Evolutionary conservation across 768 basidiomycete genomes (phyloP).

Genomic region (Myochromella boudieri): DNA sequence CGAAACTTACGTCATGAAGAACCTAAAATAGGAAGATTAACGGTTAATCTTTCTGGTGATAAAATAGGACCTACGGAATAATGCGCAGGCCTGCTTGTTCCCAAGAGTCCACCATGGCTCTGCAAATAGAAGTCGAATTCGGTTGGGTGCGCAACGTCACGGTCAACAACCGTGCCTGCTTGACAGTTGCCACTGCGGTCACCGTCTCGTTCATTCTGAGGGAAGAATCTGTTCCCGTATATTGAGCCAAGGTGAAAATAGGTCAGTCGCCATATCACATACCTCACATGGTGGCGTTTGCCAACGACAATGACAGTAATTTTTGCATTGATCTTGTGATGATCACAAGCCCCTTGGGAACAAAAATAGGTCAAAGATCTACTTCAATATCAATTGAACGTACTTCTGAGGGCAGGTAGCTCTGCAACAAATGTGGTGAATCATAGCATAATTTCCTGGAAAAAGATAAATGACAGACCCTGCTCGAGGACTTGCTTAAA

Average conservation of each 20-base stretch:
- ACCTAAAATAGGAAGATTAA: conserved; percentile 26
- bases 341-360: conserved; percentile 51
- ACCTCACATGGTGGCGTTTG: conserved; percentile 58
- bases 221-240: conserved; percentile 32
- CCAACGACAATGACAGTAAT: conserved; percentile 74
- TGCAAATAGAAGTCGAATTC: conserved; percentile 82
- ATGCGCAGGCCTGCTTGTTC: conserved; percentile 60
- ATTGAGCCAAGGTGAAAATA: not conserved
- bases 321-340: conserved; percentile 48
- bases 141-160: conserved; percentile 65
- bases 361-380: conserved; percentile 1
- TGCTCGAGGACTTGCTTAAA: conserved; percentile 51
- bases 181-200: conserved; percentile 74
- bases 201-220: conserved; percentile 38
- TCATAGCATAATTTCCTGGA: not conserved
- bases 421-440: conserved; percentile 31
- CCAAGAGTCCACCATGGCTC: conserved; percentile 75
- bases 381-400: conserved; percentile 4
- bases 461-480: conserved; percentile 32
- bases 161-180: conserved; percentile 79
- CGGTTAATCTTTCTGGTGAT: not conserved
- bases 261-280: conserved; percentile 12
- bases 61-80: conserved; percentile 36
- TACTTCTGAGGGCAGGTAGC: conserved; percentile 50
- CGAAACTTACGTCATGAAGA: conserved; percentile 38